Evolutionary conservation across 306 rosid species (phyloP).

Genomic region (Inga leiocalycina): DNA sequence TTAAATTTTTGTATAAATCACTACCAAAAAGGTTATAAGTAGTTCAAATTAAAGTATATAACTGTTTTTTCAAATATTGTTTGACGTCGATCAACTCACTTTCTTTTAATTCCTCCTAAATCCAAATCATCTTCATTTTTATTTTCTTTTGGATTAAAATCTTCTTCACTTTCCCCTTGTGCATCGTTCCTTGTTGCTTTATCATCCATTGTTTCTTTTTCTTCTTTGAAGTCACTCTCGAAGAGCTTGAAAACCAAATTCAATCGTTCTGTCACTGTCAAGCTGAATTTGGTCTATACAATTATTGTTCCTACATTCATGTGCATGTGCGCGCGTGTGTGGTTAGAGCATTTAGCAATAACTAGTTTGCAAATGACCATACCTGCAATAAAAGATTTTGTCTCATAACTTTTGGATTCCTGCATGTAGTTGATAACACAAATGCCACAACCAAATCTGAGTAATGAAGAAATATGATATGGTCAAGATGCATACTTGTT

Average conservation of each 20-base stretch:
- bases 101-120: not conserved
- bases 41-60: not conserved
- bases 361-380: not conserved
- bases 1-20: no score
- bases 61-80: no score
- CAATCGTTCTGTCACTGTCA: not conserved
- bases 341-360: not conserved
- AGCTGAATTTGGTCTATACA: not conserved
- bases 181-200: not conserved
- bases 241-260: not conserved
- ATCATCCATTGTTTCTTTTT: not conserved
- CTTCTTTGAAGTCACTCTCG: not conserved
- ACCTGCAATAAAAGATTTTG: not conserved
- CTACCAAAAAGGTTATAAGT: no score
- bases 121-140: not conserved
- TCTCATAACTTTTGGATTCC: not conserved
- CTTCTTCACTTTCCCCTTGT: no score
- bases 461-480: no score
- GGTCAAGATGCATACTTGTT: no score
- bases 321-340: no score
- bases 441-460: no score
- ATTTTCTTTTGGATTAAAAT: no score
- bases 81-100: not conserved
- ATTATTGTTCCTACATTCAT: no score
- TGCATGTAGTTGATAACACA: no score